Evolutionary conservation across 2,329 filamentous ascomycete genomes (phyloP).

Genomic region (Talaromyces marneffei): DNA sequence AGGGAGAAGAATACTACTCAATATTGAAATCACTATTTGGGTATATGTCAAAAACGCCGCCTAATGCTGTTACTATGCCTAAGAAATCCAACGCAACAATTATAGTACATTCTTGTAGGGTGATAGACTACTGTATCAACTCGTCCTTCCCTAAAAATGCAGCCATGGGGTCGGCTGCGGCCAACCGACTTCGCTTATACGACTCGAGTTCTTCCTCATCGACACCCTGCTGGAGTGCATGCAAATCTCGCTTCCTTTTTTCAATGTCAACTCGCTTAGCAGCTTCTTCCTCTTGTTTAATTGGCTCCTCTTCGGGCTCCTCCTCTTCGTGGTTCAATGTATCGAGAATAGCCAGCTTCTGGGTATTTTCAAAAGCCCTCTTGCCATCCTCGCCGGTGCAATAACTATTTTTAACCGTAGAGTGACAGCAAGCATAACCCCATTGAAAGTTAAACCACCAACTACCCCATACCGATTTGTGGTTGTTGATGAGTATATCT

Average conservation of each 20-base stretch:
- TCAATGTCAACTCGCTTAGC: constrained; percentile 29
- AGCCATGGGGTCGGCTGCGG: constrained; percentile 81
- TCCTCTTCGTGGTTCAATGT: constrained; percentile 19
- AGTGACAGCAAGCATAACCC: constrained; percentile 95
- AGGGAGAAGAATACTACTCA: not conserved
- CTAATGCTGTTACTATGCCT: not conserved
- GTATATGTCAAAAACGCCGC: not conserved
- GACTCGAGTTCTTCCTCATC: constrained; percentile 81
- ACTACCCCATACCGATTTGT: constrained; percentile 87
- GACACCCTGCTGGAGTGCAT: constrained; percentile 72
- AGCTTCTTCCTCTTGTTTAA: constrained; percentile 20
- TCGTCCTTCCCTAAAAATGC: constrained; percentile 70
- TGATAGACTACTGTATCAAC: constrained; percentile 42
- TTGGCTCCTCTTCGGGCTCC: constrained; percentile 20
- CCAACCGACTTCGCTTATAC: constrained; percentile 69
- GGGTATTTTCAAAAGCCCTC: constrained; percentile 69
- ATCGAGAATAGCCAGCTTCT: constrained; percentile 49
- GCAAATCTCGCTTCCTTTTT: constrained; percentile 66
- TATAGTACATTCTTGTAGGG: not conserved
- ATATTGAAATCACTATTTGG: not conserved
- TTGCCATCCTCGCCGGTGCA: constrained; percentile 91
- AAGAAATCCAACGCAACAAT: not conserved
- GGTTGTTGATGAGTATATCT: constrained; percentile 83
- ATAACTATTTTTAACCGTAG: constrained; percentile 90
- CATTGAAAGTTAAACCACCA: constrained; percentile 96